Conservation (phyloP, 1,284 basidiomycete genomes). For the Coniophora puteana region DNA sequence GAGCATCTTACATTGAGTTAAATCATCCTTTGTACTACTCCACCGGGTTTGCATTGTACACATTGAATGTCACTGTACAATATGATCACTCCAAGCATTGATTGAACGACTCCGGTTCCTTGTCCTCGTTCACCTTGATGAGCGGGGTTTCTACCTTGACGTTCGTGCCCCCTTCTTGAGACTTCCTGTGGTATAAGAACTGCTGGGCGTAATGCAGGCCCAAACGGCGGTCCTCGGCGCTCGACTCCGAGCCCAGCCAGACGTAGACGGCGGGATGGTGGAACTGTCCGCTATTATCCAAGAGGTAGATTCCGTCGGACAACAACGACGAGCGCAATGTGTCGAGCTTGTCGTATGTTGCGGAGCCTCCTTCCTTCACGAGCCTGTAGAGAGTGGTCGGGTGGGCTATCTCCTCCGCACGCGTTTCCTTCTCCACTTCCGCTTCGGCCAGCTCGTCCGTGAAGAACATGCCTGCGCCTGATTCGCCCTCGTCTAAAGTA, state of each 20-base stretch:
- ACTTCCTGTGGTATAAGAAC: conserved; percentile 41
- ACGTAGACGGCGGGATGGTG: conserved; percentile 45
- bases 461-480: conserved; percentile 44
- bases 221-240: conserved; percentile 44
- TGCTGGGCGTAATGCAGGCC: conserved; percentile 51
- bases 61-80: too few relatives aligned
- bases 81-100: too few relatives aligned
- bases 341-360: conserved; percentile 34
- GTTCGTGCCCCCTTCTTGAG: conserved; percentile 14
- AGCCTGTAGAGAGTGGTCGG: conserved; percentile 40
- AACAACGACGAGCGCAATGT: conserved; percentile 32
- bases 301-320: conserved; percentile 44
- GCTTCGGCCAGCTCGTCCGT: conserved; percentile 26
- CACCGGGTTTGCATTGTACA: too few relatives aligned
- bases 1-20: too few relatives aligned
- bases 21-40: too few relatives aligned
- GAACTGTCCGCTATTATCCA: conserved; percentile 35
- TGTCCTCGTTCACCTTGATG: conserved; percentile 48
- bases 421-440: conserved; percentile 11
- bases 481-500: conserved; percentile 44
- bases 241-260: conserved; percentile 52
- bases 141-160: conserved; percentile 36
- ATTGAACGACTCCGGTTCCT: conserved; percentile 44
- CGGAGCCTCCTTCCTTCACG: conserved; percentile 40
- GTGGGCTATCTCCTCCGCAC: conserved; percentile 7